Evolutionary conservation across 2,329 filamentous ascomycete genomes (phyloP), one percentile per base, ranked within the genome.

Genomic region (Apiospora marii): DNA sequence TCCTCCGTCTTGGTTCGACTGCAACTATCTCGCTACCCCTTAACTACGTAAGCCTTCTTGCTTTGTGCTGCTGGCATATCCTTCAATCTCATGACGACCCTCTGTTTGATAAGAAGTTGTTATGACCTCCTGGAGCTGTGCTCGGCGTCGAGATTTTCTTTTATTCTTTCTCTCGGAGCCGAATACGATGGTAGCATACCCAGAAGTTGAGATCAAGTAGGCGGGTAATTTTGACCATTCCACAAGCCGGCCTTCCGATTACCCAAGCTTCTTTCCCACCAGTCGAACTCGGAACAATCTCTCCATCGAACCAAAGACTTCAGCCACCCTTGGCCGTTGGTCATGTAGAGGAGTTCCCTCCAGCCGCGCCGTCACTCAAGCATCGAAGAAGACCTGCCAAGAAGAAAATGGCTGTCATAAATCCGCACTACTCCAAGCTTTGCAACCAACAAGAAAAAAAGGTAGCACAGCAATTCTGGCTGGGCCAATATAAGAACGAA

Each of bases 371-470:
- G 12, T 37, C 19, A n/a, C 58, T n/a, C 41, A 41, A 24, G 67
- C 44, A 69, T 69, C 27, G 44, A 69, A 77, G 73, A 73, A 74
- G 37, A 41, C 74, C 73, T 74, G 68, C 75, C 75, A 74, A 73
- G 68, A 74, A 71, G 70, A 77, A 74, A 49, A 73, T 68, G 44
- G 44, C 67, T 49, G 67, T 34, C 67, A 69, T 69, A 72, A 73
- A 74, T 75, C 76, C 74, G 76, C 76, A 76, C 76, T 80, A 79
- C 78, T 80, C 77, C 78, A 80, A 80, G 74, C 76, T 74, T 72
- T 73, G 70, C 27, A 74, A 75, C 74, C 72, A 49, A 49, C 19
- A 37, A 37, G 12, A 37, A 69, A 49, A 69, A 49, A 69, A 69
- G 16, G 16, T 34, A 49, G 44, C 67, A 14, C 34, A 69, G 44